Percentiles rank a stretch among this genome's conserved stretches.
phyloP scores from a whole-genome alignment of 176 grass and related monocot species.

The Avena atlantica region DNA sequence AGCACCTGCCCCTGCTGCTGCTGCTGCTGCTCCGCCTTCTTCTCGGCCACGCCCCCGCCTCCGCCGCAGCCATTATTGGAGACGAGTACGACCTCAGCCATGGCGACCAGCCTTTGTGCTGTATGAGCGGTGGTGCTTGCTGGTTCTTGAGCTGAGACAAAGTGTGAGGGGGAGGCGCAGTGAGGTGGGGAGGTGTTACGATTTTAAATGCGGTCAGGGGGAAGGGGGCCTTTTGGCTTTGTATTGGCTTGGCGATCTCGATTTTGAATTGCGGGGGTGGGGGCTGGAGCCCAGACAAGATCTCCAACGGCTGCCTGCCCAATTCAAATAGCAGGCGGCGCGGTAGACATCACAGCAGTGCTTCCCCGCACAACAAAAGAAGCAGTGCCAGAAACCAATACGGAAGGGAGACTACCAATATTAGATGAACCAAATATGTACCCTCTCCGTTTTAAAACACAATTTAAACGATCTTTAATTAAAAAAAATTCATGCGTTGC shows the following conservation, averaged over 20 bases:
- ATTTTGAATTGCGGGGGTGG: conserved; percentile 16
- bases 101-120: neutral
- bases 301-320: conserved; percentile 5
- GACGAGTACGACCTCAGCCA: conserved; percentile 13
- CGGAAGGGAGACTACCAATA: too few relatives aligned
- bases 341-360: neutral
- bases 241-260: conserved; percentile 23
- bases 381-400: too few relatives aligned
- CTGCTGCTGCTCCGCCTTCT: conserved; percentile 11
- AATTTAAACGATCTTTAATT: too few relatives aligned
- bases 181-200: neutral
- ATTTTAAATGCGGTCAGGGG: neutral
- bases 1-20: conserved; percentile 19
- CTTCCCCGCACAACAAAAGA: too few relatives aligned
- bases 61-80: neutral
- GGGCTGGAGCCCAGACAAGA: neutral
- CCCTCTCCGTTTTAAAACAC: too few relatives aligned
- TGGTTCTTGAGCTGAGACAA: neutral
- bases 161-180: neutral
- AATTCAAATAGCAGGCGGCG: neutral
- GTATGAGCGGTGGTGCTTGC: neutral
- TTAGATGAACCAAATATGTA: too few relatives aligned
- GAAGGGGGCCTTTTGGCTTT: neutral
- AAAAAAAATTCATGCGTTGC: too few relatives aligned
- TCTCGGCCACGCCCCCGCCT: neutral